A percentile compares a stretch with the other conserved stretches of the same genome.
These are phyloP conservation scores for Fusarium newnesense DNA, from an alignment of 2,329 filamentous ascomycete species.

Conservation along the genomic window DNA sequence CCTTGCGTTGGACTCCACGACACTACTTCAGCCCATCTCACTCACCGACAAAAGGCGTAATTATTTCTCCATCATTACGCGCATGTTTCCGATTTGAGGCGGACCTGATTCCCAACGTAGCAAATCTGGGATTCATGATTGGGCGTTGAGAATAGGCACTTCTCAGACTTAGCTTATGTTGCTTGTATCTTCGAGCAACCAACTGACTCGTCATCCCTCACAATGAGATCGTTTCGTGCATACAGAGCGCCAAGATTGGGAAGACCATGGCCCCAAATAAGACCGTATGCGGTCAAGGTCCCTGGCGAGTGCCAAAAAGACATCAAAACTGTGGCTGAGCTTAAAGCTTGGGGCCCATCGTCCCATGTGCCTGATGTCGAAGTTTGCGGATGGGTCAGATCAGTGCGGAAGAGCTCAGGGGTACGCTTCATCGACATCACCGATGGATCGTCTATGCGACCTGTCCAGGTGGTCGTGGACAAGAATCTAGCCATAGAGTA, in stretches of 20 bases:
- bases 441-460: constrained; percentile 84
- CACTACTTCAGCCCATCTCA: constrained; percentile 15
- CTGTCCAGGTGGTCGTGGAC: constrained; percentile 83
- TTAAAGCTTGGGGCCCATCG: constrained; percentile 64
- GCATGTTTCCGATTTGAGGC: not conserved
- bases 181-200: constrained; percentile 2
- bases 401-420: constrained; percentile 86
- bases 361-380: constrained; percentile 61
- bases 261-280: constrained; percentile 12
- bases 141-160: not conserved
- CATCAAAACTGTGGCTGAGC: constrained; percentile 61
- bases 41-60: constrained; percentile 17
- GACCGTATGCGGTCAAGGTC: constrained; percentile 50
- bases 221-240: constrained; percentile 39
- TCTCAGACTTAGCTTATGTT: constrained; percentile 6
- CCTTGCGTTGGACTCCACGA: constrained; percentile 31
- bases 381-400: constrained; percentile 83
- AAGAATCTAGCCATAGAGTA: constrained; percentile 79
- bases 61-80: constrained; percentile 1
- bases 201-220: constrained; percentile 17
- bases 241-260: constrained; percentile 16
- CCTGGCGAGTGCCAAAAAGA: constrained; percentile 43
- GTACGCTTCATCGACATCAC: constrained; percentile 85
- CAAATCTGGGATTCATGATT: not conserved
- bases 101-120: not conserved